These are phyloP conservation scores for Coniosporium apollinis DNA, from an alignment of 495 filamentous ascomycete genomes.

Conservation along the genomic window DNA sequence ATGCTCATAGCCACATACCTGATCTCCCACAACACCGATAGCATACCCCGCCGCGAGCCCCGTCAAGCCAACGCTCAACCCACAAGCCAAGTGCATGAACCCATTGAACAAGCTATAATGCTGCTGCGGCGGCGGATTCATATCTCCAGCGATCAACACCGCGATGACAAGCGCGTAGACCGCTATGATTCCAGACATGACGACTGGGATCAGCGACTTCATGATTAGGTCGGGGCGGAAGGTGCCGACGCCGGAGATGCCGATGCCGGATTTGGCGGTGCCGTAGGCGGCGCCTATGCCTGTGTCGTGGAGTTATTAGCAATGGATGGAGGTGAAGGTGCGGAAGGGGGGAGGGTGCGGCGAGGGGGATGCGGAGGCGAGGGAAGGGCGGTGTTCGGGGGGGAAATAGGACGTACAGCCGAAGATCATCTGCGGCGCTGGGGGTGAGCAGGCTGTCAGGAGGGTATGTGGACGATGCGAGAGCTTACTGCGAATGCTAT, in stretches of 20 bases:
- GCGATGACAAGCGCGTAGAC: constrained; percentile 95
- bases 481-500: constrained; percentile 81
- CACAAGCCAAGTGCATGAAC: constrained; percentile 83
- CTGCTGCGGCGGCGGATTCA: constrained; percentile 44
- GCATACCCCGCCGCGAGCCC: constrained; percentile 94
- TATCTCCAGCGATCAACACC: constrained; percentile 78
- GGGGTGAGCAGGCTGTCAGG: constrained; percentile 2
- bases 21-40: constrained; percentile 90
- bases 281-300: constrained; percentile 90
- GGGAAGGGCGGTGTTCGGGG: too few species aligned
- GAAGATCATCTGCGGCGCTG: constrained; percentile 51
- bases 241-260: constrained; percentile 84
- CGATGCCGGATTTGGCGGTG: constrained; percentile 92
- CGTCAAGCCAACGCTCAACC: constrained; percentile 80
- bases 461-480: neutral
- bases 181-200: constrained; percentile 99
- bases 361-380: too few species aligned
- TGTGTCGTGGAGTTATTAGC: too few species aligned
- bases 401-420: constrained; percentile 48
- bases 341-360: too few species aligned
- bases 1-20: too few species aligned
- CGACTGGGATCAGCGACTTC: constrained; percentile 94
- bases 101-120: constrained; percentile 73
- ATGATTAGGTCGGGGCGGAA: constrained; percentile 93
- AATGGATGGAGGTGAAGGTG: too few species aligned